A percentile compares a stretch with the other conserved stretches of the same genome.
These are phyloP conservation scores for Dendrostoma leiphaemia DNA, from an alignment of 2,329 filamentous ascomycete genomes.

Conservation along the genomic window DNA sequence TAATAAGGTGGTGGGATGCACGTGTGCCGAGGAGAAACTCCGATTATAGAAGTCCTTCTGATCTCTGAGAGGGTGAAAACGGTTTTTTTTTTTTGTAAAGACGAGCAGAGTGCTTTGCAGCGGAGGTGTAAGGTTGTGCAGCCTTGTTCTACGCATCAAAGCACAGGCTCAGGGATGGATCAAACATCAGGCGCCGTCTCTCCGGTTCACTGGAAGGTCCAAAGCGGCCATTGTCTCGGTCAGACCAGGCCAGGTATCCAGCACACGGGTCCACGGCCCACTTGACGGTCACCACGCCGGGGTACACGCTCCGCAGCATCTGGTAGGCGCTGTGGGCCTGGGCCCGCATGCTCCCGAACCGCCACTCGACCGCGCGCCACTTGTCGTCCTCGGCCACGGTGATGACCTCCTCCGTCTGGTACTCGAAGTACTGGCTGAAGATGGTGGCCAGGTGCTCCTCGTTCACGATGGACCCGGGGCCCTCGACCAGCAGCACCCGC, in stretches of 20 bases:
- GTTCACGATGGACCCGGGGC: background rate
- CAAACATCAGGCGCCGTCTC: too few species aligned
- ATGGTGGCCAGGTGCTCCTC: background rate
- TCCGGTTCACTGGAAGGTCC: too few species aligned
- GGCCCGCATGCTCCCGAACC: constrained; percentile 4
- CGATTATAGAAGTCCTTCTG: too few species aligned
- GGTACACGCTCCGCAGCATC: background rate
- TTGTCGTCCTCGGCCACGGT: background rate
- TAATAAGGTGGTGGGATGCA: too few species aligned
- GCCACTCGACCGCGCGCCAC: constrained; percentile 4
- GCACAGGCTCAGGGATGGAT: too few species aligned
- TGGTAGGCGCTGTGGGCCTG: constrained; percentile 6
- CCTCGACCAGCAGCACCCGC: constrained; percentile 1
- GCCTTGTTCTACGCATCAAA: too few species aligned
- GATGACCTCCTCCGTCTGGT: background rate
- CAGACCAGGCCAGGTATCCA: background rate
- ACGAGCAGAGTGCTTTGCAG: too few species aligned
- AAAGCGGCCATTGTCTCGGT: background rate
- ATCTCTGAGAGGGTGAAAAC: too few species aligned
- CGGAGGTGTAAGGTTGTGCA: too few species aligned
- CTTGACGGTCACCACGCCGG: background rate
- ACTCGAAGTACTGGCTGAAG: background rate
- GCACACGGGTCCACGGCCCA: constrained; percentile 10
- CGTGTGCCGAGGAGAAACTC: too few species aligned
- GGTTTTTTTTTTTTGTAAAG: too few species aligned